These are phyloP conservation scores for Tribonema minus DNA, from an alignment of 108 stramenopile genomes.

Conservation along the genomic window DNA sequence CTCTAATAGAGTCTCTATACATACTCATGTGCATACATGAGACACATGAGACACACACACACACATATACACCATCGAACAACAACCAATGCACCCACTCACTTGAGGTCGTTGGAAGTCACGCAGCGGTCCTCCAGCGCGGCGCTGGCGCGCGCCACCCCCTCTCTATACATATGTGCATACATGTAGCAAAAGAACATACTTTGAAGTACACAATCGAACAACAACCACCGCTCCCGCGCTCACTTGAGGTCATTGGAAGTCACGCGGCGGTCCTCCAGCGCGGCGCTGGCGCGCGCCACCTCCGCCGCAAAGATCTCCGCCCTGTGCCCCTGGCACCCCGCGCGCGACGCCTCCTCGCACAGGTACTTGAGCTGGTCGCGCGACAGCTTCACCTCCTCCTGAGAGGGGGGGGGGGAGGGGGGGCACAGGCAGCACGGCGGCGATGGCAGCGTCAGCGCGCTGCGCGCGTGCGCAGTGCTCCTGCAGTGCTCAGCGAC, in stretches of 20 bases:
- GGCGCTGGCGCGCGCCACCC: conserved; percentile 81
- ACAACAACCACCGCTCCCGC: too few relatives aligned
- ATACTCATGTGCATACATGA: too few relatives aligned
- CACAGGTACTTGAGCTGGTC: conserved; percentile 91
- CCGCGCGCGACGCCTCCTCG: conserved; percentile 87
- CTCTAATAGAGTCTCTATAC: too few relatives aligned
- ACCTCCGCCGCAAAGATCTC: conserved; percentile 90
- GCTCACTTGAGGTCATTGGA: conserved; percentile 28
- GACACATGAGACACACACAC: too few relatives aligned
- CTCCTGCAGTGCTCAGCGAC: too few relatives aligned
- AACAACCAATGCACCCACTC: too few relatives aligned
- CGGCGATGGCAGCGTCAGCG: too few relatives aligned
- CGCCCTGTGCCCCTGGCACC: conserved; percentile 90
- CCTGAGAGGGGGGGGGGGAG: neutral
- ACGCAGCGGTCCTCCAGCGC: conserved; percentile 81
- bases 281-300: conserved; percentile 76
- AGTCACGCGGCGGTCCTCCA: conserved; percentile 79
- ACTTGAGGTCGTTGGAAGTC: conserved; percentile 27
- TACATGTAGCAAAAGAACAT: too few relatives aligned
- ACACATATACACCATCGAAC: too few relatives aligned
- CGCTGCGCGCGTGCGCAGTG: too few relatives aligned
- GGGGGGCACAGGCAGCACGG: neutral
- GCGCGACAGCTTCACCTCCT: conserved; percentile 22
- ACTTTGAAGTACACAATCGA: too few relatives aligned
- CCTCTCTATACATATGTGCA: conserved; percentile 86